Conservation (phyloP, 306 rosid species). For the Cucumis cinereus region DNA sequence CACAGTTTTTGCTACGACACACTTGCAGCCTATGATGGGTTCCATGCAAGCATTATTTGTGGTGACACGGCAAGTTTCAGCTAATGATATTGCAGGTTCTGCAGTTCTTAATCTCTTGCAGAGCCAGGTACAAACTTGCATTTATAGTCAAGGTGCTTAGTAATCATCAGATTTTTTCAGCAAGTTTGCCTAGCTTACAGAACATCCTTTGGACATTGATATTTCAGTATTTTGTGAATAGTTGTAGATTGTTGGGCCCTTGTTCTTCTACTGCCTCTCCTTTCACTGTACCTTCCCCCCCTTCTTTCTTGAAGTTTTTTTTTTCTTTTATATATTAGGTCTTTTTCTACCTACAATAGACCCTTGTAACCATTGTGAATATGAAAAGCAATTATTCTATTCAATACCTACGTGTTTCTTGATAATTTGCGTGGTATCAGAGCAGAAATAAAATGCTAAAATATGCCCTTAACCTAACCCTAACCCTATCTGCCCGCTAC, state of each 20-base stretch:
- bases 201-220: background rate
- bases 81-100: slow-evolving; percentile 70
- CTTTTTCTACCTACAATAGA: too few species aligned
- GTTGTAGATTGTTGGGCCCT: background rate
- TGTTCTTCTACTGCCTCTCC: background rate
- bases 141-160: background rate
- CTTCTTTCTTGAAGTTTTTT: background rate
- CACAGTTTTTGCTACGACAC: slow-evolving; percentile 8
- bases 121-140: slow-evolving; percentile 57
- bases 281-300: background rate
- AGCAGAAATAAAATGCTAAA: too few species aligned
- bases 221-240: background rate
- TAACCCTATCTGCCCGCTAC: too few species aligned
- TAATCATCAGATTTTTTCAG: background rate
- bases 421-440: too few species aligned
- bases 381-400: too few species aligned
- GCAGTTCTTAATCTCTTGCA: slow-evolving; percentile 88
- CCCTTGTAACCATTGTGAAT: too few species aligned
- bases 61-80: slow-evolving; percentile 74
- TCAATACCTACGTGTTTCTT: too few species aligned
- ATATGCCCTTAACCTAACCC: too few species aligned
- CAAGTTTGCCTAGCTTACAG: background rate
- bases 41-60: slow-evolving; percentile 72
- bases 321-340: too few species aligned
- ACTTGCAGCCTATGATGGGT: slow-evolving; percentile 82